Evolutionary conservation across 2,329 filamentous ascomycete genomes (phyloP), one percentile per base, ranked within the genome.

Genomic region (Ceratocystis huliohia): DNA sequence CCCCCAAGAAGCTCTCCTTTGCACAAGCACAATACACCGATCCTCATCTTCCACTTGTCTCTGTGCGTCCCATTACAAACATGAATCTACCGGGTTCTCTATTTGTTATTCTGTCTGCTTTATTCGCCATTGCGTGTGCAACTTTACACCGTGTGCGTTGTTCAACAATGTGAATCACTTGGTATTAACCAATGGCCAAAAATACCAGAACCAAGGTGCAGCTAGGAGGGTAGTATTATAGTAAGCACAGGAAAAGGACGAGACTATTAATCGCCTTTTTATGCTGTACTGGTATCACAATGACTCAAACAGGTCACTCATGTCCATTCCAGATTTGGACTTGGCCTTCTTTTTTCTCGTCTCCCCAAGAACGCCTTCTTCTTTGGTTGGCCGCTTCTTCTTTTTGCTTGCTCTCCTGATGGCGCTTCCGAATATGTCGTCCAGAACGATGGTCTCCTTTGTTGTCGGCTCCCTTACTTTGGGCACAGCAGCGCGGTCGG

Each of bases 251-350:
- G 15, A 53, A 28, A 15, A 28, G 22, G 22, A 15, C 48, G 15
- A 28, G 20, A 28, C 10, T 53, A 15, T 28, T 4, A 28, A 28
- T 53, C 56, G 28, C 56, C 33, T 37, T 30, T n/a, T 3, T 37
- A n/a, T 15, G 17, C 13, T n/a, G 56, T 59, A n/a, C 22, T 25
- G 3, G 28, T 8, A 53, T 59, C 25, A 67, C 22, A 89, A 74
- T 8, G 81, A 81, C 64, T 80, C 81, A 72, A 94, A 94, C 28
- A 93, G 75, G 72, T 67, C 66, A 46, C 66, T 67, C 22, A 68
- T 63, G 17, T 67, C 63, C 5, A 66, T 68, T 5, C 78, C 78
- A 46, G 78, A 81, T 69, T 78, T 82, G 66, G 80, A 81, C 71
- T 79, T 81, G 71, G 82, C 84, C 74, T 82, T 85, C 72, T 79